Evolutionary conservation across 345 rosid genomes (phyloP).

Genomic region (Tarenaya hassleriana): DNA sequence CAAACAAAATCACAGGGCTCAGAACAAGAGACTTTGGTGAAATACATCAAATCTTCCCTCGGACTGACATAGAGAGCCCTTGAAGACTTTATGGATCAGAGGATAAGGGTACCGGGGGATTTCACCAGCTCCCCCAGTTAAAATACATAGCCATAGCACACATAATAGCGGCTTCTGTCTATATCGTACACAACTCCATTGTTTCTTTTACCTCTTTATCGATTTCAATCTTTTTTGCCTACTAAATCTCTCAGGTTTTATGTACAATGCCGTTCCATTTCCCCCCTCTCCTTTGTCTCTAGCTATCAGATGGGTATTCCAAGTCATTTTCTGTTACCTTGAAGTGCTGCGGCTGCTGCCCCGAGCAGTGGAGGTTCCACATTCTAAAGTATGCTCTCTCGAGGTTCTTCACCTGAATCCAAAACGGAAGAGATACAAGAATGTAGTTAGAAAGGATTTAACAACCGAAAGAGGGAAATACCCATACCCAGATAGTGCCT

Average conservation of each 20-base stretch:
- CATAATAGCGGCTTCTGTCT: too few relatives aligned
- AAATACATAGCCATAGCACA: too few relatives aligned
- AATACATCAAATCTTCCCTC: too few relatives aligned
- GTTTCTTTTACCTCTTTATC: background rate
- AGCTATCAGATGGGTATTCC: slow-evolving; percentile 66
- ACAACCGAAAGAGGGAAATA: slow-evolving; percentile 1
- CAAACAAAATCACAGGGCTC: too few relatives aligned
- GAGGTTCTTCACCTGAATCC: slow-evolving; percentile 73
- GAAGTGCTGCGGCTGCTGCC: slow-evolving; percentile 73
- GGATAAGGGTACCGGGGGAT: background rate
- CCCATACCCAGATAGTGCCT: background rate
- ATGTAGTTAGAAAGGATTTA: background rate
- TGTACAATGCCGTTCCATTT: slow-evolving; percentile 33
- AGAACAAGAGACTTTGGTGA: too few relatives aligned
- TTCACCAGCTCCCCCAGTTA: background rate
- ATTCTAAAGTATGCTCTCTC: slow-evolving; percentile 87
- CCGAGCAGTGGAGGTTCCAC: slow-evolving; percentile 83
- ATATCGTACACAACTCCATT: background rate
- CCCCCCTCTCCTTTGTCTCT: slow-evolving; percentile 15
- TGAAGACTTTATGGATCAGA: too few relatives aligned
- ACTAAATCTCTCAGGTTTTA: slow-evolving; percentile 30
- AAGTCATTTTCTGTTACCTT: slow-evolving; percentile 70
- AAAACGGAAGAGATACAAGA: background rate
- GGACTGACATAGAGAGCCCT: too few relatives aligned
- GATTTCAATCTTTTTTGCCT: slow-evolving; percentile 19